Evolutionary conservation across 2,329 filamentous ascomycete species (phyloP).

Genomic region (Paecilomyces fulvus): DNA sequence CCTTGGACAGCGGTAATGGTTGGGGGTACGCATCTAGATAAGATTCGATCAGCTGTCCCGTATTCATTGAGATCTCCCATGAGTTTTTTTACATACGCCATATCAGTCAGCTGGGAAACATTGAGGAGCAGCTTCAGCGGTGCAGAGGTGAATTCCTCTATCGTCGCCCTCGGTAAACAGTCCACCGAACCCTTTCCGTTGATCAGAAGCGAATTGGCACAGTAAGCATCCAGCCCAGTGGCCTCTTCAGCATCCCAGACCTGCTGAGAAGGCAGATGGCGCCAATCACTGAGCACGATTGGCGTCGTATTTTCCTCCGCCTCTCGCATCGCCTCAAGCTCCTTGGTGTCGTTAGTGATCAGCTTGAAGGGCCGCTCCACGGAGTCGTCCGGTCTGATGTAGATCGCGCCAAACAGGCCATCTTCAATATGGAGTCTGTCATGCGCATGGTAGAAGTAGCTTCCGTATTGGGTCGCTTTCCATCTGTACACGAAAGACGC

Average conservation of each 20-base stretch:
- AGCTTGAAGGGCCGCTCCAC: conserved; percentile 19
- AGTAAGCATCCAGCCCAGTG: conserved; percentile 37
- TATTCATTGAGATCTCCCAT: too few species aligned
- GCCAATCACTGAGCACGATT: conserved; percentile 50
- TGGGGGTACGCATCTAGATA: conserved; percentile 1
- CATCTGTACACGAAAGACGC: conserved; percentile 46
- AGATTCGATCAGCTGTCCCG: neutral
- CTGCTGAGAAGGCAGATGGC: conserved; percentile 44
- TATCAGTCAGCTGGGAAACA: conserved; percentile 8
- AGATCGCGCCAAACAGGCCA: conserved; percentile 50
- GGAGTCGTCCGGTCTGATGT: conserved; percentile 31
- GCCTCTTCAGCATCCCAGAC: conserved; percentile 23
- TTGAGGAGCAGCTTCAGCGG: conserved; percentile 6
- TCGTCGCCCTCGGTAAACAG: conserved; percentile 13
- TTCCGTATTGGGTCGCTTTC: conserved; percentile 49
- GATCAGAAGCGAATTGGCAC: conserved; percentile 53
- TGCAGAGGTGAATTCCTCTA: conserved; percentile 25
- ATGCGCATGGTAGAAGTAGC: conserved; percentile 56
- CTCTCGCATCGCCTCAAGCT: conserved; percentile 35
- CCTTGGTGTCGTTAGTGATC: conserved; percentile 22
- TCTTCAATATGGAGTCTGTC: conserved; percentile 49
- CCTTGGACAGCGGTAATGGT: neutral
- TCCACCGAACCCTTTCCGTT: conserved; percentile 46
- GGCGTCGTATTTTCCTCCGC: conserved; percentile 43
- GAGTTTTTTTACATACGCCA: neutral